These are phyloP conservation scores for Pluteus cervinus DNA, from an alignment of 768 basidiomycete species.

Conservation along the genomic window DNA sequence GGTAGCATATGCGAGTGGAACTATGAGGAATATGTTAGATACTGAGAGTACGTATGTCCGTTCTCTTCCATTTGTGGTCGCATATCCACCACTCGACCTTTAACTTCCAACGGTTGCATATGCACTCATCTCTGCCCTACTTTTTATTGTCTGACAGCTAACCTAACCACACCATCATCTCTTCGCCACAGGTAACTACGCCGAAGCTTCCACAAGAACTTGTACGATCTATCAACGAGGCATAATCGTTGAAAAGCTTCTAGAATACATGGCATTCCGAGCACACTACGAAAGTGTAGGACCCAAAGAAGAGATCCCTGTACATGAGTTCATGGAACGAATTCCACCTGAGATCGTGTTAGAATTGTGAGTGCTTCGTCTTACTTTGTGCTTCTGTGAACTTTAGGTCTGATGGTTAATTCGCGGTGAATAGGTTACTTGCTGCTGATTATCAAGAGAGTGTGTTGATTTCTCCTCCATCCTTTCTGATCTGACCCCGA, in stretches of 20 bases:
- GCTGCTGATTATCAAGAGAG: conserved; percentile 67
- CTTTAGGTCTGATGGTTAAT: background rate
- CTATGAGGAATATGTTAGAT: conserved; percentile 76
- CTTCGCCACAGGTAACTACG: conserved; percentile 51
- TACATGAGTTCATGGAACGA: conserved; percentile 73
- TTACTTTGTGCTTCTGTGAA: background rate
- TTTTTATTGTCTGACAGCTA: background rate
- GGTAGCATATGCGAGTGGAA: conserved; percentile 74
- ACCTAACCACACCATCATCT: conserved; percentile 3
- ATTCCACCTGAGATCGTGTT: conserved; percentile 84
- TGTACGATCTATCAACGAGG: conserved; percentile 67
- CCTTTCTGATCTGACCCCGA: background rate
- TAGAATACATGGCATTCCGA: conserved; percentile 89
- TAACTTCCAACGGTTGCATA: conserved; percentile 1
- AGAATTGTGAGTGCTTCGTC: conserved; percentile 62
- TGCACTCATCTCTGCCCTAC: background rate
- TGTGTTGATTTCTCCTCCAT: conserved; percentile 16
- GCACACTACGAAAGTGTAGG: conserved; percentile 65
- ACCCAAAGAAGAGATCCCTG: conserved; percentile 72
- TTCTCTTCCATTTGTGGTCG: background rate
- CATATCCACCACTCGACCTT: conserved; percentile 5
- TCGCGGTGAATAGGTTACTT: conserved; percentile 33
- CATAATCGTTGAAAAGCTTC: conserved; percentile 78
- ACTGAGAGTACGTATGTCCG: conserved; percentile 45
- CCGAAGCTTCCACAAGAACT: conserved; percentile 66